Conservation (phyloP, 805 yeast species). For the Wickerhamomyces bisporus region DNA sequence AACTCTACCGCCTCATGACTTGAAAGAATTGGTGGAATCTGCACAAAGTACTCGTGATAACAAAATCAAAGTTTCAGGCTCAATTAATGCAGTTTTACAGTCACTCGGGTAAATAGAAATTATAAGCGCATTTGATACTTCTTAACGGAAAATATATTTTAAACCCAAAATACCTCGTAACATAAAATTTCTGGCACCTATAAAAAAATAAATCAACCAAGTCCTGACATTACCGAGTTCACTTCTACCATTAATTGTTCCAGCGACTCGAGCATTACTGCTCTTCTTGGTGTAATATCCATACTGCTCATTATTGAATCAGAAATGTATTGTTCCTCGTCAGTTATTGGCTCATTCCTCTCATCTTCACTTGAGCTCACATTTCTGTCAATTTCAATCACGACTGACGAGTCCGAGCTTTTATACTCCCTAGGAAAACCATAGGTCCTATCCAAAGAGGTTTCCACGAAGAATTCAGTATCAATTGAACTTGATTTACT, state of each 20-base stretch:
- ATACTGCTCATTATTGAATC: slow-evolving; percentile 4
- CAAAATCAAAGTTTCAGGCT: slow-evolving; percentile 11
- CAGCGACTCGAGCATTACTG: slow-evolving; percentile 15
- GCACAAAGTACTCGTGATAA: slow-evolving; percentile 10
- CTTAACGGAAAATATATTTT: too few relatives aligned
- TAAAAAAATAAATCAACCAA: too few relatives aligned
- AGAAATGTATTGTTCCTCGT: slow-evolving; percentile 4
- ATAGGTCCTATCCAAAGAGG: slow-evolving; percentile 5
- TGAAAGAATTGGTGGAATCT: slow-evolving; percentile 19
- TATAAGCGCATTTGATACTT: too few relatives aligned
- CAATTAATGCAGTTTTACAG: slow-evolving; percentile 7
- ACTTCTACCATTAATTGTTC: slow-evolving; percentile 20
- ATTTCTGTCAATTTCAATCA: not conserved
- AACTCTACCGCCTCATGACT: slow-evolving; percentile 35
- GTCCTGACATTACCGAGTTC: slow-evolving; percentile 9
- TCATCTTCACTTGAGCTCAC: slow-evolving; percentile 1
- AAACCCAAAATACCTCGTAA: too few relatives aligned
- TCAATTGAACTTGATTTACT: slow-evolving; percentile 20
- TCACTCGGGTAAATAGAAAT: not conserved
- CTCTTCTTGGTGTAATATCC: slow-evolving; percentile 10
- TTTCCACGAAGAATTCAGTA: slow-evolving; percentile 17
- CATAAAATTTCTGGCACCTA: too few relatives aligned
- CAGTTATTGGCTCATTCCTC: slow-evolving; percentile 7
- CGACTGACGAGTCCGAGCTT: not conserved
- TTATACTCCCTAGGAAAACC: slow-evolving; percentile 4